Evolutionary conservation across 2,329 filamentous ascomycete species (phyloP), one percentile per base, ranked within the genome.

Genomic region (Fusarium brachygibbosum): DNA sequence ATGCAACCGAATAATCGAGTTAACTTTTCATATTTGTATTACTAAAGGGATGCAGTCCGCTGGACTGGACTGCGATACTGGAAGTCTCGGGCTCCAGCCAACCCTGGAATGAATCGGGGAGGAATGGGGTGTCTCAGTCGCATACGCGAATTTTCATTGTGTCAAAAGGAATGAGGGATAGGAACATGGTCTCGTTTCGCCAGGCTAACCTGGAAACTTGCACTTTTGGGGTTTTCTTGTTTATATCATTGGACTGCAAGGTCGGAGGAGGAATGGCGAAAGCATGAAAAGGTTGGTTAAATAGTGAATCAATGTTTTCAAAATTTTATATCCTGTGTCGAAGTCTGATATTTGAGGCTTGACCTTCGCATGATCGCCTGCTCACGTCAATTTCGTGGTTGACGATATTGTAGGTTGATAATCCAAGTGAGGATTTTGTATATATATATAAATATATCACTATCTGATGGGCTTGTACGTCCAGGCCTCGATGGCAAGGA

Each of bases 21-120:
- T 42, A 32, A 63, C 44, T 63, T 73, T 71, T 64, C 57, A 32
- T 57, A 41, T 57, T 54, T 75, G 73, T 75, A 75, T 71, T 68
- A 75, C 23, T 73, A 72, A 41, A 53, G 28, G 34, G 51, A 49
- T 32, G 41, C 29, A 57, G 58, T 66, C 64, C 53, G 31, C 60
- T 57, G 58, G 60, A 56, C 10, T 58, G 66, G 61, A 64, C 54
- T 60, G 53, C 17, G 50, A 13, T 34, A 54, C 23, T 29, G 41
- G 28, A 61, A 37, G 41, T 41, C 17, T 23, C 37, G 25, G 38
- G 51, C 29, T 35, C 28, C 31, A 58, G 34, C 42, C 45, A 49
- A 19, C n/a, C 44, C 41, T 42, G 34, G 56, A 55, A 61, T 51
- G 50, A 29, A 51, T 6, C 19, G 40, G 11, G 29, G 52, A 55